Evolutionary conservation across 345 rosid genomes (phyloP).

Genomic region (Gossypium bickii): DNA sequence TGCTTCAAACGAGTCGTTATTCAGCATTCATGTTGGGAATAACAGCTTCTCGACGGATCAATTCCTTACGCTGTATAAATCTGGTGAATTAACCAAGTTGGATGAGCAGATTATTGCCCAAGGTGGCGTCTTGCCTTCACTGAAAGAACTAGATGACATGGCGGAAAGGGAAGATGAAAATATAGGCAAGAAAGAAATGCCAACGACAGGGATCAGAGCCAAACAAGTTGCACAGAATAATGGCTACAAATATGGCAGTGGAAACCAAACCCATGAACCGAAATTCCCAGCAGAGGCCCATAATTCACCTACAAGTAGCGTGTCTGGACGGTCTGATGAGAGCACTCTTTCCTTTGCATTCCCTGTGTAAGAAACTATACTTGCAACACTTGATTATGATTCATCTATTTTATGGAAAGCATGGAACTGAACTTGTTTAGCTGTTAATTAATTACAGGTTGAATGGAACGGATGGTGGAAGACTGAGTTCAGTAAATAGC

Average conservation of each 20-base stretch:
- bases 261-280: not conserved
- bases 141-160: slow-evolving; percentile 24
- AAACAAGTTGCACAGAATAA: not conserved
- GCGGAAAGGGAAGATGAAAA: slow-evolving; percentile 7
- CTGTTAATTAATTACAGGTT: slow-evolving; percentile 28
- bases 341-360: slow-evolving; percentile 66
- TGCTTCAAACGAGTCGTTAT: slow-evolving; percentile 85
- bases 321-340: slow-evolving; percentile 30
- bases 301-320: slow-evolving; percentile 23
- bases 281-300: slow-evolving; percentile 13
- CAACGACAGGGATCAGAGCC: not conserved
- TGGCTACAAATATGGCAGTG: not conserved
- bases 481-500: slow-evolving; percentile 11
- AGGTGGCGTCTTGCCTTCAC: slow-evolving; percentile 20
- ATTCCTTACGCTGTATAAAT: slow-evolving; percentile 35
- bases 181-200: not conserved
- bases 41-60: slow-evolving; percentile 57
- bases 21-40: slow-evolving; percentile 67
- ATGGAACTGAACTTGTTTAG: too few species aligned
- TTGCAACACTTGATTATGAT: too few species aligned
- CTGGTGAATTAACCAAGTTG: slow-evolving; percentile 49
- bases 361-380: slow-evolving; percentile 1
- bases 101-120: slow-evolving; percentile 40
- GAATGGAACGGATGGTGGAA: slow-evolving; percentile 22
- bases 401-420: too few species aligned